These are phyloP conservation scores for Aspergillus udagawae DNA, from an alignment of 2,329 filamentous ascomycete species.

Conservation along the genomic window DNA sequence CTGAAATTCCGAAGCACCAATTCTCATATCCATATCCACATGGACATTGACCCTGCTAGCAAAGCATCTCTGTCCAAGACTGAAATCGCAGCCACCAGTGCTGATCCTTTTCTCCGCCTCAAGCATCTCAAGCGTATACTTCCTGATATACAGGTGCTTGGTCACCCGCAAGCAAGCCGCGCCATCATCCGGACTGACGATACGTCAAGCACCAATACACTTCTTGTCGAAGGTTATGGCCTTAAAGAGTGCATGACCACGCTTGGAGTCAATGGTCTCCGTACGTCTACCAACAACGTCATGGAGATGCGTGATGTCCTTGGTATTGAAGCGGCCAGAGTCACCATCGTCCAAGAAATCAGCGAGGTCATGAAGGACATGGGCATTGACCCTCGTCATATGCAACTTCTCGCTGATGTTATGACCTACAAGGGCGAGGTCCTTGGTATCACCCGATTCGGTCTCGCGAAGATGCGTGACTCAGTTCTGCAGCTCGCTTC, in stretches of 20 bases:
- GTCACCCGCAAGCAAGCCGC: conserved; percentile 78
- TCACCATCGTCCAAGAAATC: conserved; percentile 87
- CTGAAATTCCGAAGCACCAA: conserved; percentile 52
- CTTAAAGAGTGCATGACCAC: conserved; percentile 88
- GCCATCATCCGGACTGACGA: conserved; percentile 85
- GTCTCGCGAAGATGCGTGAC: conserved; percentile 93
- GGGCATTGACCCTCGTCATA: conserved; percentile 95
- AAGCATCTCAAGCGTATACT: conserved; percentile 81
- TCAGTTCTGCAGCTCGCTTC: conserved; percentile 88
- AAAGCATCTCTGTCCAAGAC: conserved; percentile 38
- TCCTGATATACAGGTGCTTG: conserved; percentile 79
- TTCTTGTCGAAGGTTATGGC: conserved; percentile 91
- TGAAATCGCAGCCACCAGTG: conserved; percentile 40
- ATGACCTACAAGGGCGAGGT: conserved; percentile 99
- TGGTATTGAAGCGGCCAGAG: conserved; percentile 89
- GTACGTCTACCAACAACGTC: conserved; percentile 75
- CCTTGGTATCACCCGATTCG: conserved; percentile 92
- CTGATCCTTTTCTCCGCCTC: conserved; percentile 56
- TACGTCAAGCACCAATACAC: conserved; percentile 63
- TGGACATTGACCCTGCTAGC: conserved; percentile 47
- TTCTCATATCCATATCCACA: conserved; percentile 66
- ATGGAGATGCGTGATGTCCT: conserved; percentile 85
- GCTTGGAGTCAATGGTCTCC: conserved; percentile 76
- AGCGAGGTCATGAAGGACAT: conserved; percentile 84
- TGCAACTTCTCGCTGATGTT: conserved; percentile 93